Conservation (phyloP, 306 rosid genomes). For the Lathyrus tuberosus region DNA sequence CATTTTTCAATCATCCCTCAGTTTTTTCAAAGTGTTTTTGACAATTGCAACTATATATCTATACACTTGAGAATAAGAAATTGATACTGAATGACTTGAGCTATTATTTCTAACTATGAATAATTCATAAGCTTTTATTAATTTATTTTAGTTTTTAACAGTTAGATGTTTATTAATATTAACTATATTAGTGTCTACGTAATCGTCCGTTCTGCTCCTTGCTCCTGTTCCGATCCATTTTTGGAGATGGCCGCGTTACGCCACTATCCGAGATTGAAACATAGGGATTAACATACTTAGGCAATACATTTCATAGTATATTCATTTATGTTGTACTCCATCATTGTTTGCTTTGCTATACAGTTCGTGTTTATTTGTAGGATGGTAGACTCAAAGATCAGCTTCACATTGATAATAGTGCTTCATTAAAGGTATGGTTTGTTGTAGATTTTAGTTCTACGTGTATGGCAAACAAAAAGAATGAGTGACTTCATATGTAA, state of each 20-base stretch:
- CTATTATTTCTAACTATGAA: too few relatives aligned
- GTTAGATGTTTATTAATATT: too few relatives aligned
- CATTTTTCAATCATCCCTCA: slow-evolving; percentile 18
- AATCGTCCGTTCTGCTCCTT: too few relatives aligned
- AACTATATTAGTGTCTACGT: too few relatives aligned
- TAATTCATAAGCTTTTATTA: too few relatives aligned
- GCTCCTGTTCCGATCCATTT: too few relatives aligned
- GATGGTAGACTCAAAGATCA: slow-evolving; percentile 70
- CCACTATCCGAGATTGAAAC: neutral
- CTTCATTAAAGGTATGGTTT: slow-evolving; percentile 64
- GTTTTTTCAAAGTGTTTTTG: neutral
- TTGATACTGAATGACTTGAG: too few relatives aligned
- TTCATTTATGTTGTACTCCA: slow-evolving; percentile 14
- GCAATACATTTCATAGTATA: neutral
- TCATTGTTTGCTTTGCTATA: slow-evolving; percentile 24
- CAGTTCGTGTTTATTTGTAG: slow-evolving; percentile 50
- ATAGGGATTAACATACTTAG: neutral
- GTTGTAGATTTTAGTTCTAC: slow-evolving; percentile 14
- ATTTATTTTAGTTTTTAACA: too few relatives aligned
- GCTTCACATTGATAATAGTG: slow-evolving; percentile 48
- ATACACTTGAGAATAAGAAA: too few relatives aligned
- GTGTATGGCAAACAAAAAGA: slow-evolving; percentile 25
- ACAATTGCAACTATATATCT: too few relatives aligned
- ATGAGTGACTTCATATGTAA: slow-evolving; percentile 27
- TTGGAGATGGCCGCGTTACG: too few relatives aligned